Conservation (phyloP, 2,329 filamentous ascomycete species). For the Chaetomiaceae sp. region DNA sequence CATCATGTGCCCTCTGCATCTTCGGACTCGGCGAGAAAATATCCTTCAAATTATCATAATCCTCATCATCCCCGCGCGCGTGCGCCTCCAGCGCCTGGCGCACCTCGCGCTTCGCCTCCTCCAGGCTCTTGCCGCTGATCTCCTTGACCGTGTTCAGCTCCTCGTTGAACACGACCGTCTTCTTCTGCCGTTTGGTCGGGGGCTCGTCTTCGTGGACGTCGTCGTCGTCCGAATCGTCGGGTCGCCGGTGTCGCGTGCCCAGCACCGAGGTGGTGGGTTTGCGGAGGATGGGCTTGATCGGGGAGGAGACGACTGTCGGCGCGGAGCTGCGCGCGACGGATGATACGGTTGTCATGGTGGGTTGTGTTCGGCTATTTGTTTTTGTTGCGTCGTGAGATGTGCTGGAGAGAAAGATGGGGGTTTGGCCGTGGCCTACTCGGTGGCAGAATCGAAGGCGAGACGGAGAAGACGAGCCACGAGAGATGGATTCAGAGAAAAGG, state of each 20-base stretch:
- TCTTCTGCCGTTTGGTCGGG: conserved; percentile 50
- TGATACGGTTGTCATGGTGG: conserved; percentile 34
- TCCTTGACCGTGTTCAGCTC: conserved; percentile 54
- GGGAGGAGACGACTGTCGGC: conserved; percentile 30
- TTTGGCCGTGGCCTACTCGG: neutral
- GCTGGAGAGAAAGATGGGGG: neutral
- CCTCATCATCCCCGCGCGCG: conserved; percentile 52
- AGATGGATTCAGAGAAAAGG: neutral
- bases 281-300: conserved; percentile 53
- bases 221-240: conserved; percentile 41
- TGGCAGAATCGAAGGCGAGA: neutral
- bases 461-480: neutral
- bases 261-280: conserved; percentile 41
- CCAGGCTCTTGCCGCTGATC: conserved; percentile 48
- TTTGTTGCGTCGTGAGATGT: neutral
- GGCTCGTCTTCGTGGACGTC: conserved; percentile 37
- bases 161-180: conserved; percentile 54
- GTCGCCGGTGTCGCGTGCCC: conserved; percentile 33
- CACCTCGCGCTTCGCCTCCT: conserved; percentile 53
- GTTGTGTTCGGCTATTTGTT: neutral
- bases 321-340: conserved; percentile 27
- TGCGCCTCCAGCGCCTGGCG: conserved; percentile 54
- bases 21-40: conserved; percentile 50
- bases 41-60: conserved; percentile 58
- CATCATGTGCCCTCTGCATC: conserved; percentile 13